Conservation (phyloP, 2,329 filamentous ascomycete species). For the Xylaria multiplex region DNA sequence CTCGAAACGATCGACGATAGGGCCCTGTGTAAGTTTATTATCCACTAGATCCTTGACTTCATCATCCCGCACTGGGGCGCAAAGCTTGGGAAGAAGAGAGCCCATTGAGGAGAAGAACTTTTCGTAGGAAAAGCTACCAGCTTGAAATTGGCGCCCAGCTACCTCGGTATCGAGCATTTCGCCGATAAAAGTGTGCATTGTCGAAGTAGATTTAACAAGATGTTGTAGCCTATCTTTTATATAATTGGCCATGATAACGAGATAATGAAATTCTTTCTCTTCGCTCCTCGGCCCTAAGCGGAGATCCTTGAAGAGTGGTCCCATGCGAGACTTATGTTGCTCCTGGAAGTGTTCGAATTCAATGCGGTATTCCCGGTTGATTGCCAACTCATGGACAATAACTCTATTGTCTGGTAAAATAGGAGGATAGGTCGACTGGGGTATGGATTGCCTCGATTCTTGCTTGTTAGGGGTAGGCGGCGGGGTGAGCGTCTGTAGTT, state of each 20-base stretch:
- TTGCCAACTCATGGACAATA: constrained; percentile 80
- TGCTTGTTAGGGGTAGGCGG: constrained; percentile 59
- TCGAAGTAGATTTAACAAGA: constrained; percentile 75
- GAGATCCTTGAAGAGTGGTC: constrained; percentile 66
- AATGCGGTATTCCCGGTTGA: constrained; percentile 81
- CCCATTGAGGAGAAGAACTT: constrained; percentile 83
- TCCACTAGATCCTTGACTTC: constrained; percentile 76
- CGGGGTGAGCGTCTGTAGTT: constrained; percentile 63
- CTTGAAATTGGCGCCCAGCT: constrained; percentile 73
- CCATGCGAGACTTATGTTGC: constrained; percentile 61
- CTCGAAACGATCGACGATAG: constrained; percentile 80
- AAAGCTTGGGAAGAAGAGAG: constrained; percentile 79
- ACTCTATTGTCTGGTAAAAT: constrained; percentile 78
- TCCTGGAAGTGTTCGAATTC: constrained; percentile 69
- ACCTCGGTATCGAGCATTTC: constrained; percentile 80
- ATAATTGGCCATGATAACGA: constrained; percentile 75
- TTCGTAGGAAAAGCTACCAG: constrained; percentile 81
- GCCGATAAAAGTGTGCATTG: constrained; percentile 78
- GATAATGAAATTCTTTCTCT: constrained; percentile 73
- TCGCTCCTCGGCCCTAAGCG: constrained; percentile 73
- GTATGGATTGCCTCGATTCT: constrained; percentile 51
- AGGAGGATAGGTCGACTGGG: constrained; percentile 58
- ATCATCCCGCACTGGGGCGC: constrained; percentile 81
- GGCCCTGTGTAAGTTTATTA: constrained; percentile 67
- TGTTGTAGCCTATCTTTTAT: constrained; percentile 78